phyloP scores from a whole-genome alignment of 1,284 basidiomycete genomes.

The Ganoderma sinense region DNA sequence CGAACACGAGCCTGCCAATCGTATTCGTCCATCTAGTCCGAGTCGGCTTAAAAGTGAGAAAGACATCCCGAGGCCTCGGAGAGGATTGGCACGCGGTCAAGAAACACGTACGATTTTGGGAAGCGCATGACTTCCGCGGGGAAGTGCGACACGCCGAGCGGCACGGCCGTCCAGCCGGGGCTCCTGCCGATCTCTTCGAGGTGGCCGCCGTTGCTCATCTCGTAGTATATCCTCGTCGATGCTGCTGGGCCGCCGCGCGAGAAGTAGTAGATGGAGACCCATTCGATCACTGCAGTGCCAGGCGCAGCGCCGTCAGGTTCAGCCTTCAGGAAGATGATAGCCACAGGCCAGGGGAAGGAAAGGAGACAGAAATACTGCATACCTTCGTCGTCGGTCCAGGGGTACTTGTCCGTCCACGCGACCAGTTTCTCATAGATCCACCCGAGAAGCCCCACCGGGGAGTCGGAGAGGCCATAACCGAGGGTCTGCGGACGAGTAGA shows the following conservation, averaged over 20 bases:
- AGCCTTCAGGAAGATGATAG: neutral
- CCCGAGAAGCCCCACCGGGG: slow-evolving; percentile 61
- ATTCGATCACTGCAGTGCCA: slow-evolving; percentile 6
- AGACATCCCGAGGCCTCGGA: slow-evolving; percentile 42
- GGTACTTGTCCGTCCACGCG: no score
- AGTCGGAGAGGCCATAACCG: slow-evolving; percentile 61
- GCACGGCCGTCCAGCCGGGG: slow-evolving; percentile 33
- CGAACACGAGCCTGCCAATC: slow-evolving; percentile 36
- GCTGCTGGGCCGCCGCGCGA: slow-evolving; percentile 54
- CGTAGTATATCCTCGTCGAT: slow-evolving; percentile 47
- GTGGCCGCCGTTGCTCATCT: slow-evolving; percentile 39
- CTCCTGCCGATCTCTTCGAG: no score
- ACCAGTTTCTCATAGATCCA: no score
- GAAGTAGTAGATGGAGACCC: slow-evolving; percentile 62
- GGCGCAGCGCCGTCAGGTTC: neutral
- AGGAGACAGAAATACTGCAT: neutral
- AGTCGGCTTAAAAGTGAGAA: neutral
- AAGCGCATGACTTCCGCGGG: slow-evolving; percentile 36
- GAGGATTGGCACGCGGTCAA: neutral
- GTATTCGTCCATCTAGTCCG: slow-evolving; percentile 35
- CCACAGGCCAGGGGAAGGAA: neutral
- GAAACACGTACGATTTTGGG: slow-evolving; percentile 36
- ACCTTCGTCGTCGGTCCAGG: no score
- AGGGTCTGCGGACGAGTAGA: slow-evolving; percentile 62
- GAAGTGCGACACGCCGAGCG: slow-evolving; percentile 43